Evolutionary conservation across 2,329 filamentous ascomycete species (phyloP).

Genomic region (Emergomyces africanus): DNA sequence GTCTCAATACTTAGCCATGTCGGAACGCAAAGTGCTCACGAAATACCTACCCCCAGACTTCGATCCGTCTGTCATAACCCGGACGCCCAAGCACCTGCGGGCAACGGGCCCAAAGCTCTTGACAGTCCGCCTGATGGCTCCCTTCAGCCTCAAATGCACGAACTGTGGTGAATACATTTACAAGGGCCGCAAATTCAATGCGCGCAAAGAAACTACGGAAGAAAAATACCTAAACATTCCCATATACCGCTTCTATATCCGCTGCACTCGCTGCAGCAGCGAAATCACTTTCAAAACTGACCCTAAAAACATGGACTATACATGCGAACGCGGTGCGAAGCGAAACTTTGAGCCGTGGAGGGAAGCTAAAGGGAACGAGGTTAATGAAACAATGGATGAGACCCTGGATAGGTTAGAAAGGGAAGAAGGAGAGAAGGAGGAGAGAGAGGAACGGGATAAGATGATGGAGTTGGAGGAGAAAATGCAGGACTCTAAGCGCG

Average conservation of each 20-base stretch:
- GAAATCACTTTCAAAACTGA: constrained; percentile 94
- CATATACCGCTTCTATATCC: constrained; percentile 81
- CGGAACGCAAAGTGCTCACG: constrained; percentile 68
- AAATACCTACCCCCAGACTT: constrained; percentile 65
- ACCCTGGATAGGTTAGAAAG: constrained; percentile 69
- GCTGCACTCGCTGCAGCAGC: constrained; percentile 71
- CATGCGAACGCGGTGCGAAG: constrained; percentile 67
- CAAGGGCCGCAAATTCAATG: constrained; percentile 91
- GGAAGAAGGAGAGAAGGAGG: constrained; percentile 53
- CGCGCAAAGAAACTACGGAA: constrained; percentile 80
- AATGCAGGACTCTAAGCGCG: constrained; percentile 78
- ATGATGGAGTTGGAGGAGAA: constrained; percentile 96
- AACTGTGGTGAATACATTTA: constrained; percentile 71
- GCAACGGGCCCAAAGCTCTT: constrained; percentile 66
- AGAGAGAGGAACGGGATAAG: constrained; percentile 64
- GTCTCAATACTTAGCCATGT: constrained; percentile 43
- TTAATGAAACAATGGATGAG: constrained; percentile 74
- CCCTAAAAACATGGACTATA: constrained; percentile 84
- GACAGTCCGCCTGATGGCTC: constrained; percentile 81
- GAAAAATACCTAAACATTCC: constrained; percentile 82
- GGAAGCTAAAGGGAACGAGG: constrained; percentile 43
- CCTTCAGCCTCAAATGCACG: constrained; percentile 67
- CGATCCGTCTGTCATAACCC: constrained; percentile 68
- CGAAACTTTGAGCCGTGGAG: constrained; percentile 92
- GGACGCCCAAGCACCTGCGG: constrained; percentile 44